phyloP scores from a whole-genome alignment of 2,329 filamentous ascomycete species.

The Balansia obtecta region DNA sequence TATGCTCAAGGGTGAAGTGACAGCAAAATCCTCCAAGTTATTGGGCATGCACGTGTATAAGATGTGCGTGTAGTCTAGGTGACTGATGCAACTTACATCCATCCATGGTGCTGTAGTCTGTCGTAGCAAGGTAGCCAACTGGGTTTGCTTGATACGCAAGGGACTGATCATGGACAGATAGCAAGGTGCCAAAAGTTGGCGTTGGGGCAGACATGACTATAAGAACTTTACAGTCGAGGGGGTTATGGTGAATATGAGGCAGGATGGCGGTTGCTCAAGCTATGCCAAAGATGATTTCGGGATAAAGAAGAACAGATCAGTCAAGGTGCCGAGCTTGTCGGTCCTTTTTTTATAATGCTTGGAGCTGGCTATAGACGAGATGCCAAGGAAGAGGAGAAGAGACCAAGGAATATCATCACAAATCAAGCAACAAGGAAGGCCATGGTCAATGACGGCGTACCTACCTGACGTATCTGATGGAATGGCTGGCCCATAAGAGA shows the following conservation, averaged over 20 bases:
- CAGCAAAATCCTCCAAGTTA: background rate
- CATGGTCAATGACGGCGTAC: background rate
- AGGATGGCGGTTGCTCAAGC: background rate
- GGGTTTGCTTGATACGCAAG: slow-evolving; percentile 2
- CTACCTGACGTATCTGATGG: background rate
- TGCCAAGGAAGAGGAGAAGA: background rate
- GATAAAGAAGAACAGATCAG: background rate
- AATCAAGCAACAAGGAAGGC: background rate
- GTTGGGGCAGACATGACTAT: slow-evolving; percentile 2
- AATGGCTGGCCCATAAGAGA: background rate
- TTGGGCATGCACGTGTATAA: background rate
- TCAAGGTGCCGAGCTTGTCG: background rate
- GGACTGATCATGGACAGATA: background rate
- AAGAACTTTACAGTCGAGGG: background rate
- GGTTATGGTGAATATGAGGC: background rate
- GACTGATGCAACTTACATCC: slow-evolving; percentile 12
- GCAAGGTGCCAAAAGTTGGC: background rate
- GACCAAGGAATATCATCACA: background rate
- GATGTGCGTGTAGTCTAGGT: background rate
- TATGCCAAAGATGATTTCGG: slow-evolving; percentile 1
- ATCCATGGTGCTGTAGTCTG: slow-evolving; percentile 12
- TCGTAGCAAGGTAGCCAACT: background rate
- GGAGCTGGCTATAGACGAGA: background rate
- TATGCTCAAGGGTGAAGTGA: background rate
- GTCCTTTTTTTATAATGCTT: slow-evolving; percentile 1